phyloP scores from a whole-genome alignment of 2,329 filamentous ascomycete species.

The Aulographum hederae region DNA sequence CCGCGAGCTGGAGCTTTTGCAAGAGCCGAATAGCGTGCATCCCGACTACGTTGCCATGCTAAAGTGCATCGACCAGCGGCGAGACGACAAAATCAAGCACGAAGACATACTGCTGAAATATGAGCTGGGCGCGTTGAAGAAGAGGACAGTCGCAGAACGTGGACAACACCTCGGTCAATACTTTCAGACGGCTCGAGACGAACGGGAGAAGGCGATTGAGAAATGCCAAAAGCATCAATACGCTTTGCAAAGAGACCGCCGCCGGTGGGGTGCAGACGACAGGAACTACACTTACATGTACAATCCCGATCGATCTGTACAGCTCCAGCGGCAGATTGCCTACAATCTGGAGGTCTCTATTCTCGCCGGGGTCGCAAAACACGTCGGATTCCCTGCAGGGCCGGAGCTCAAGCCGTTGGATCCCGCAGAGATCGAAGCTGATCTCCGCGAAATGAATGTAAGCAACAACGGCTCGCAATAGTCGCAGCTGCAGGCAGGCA shows the following conservation, averaged over 20 bases:
- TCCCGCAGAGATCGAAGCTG: slow-evolving; percentile 59
- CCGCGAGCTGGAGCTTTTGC: slow-evolving; percentile 41
- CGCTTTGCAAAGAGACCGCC: slow-evolving; percentile 75
- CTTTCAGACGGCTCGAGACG: slow-evolving; percentile 69
- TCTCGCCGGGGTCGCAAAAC: slow-evolving; percentile 77
- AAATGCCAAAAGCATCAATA: slow-evolving; percentile 80
- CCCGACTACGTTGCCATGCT: slow-evolving; percentile 85
- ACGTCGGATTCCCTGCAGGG: slow-evolving; percentile 91
- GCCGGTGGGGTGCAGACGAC: slow-evolving; percentile 58
- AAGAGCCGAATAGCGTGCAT: slow-evolving; percentile 47
- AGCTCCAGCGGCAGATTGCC: slow-evolving; percentile 67
- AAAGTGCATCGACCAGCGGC: slow-evolving; percentile 64
- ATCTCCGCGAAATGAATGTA: slow-evolving; percentile 80
- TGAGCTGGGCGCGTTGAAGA: slow-evolving; percentile 54
- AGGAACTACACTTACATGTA: slow-evolving; percentile 71
- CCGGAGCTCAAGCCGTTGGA: slow-evolving; percentile 62
- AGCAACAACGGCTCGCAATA: slow-evolving; percentile 14
- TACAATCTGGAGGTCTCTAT: slow-evolving; percentile 94
- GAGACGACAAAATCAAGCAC: slow-evolving; percentile 61
- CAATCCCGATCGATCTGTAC: slow-evolving; percentile 56
- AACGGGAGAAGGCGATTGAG: slow-evolving; percentile 63
- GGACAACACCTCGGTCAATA: slow-evolving; percentile 81
- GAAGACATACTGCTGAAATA: slow-evolving; percentile 58
- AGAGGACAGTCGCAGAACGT: slow-evolving; percentile 60
- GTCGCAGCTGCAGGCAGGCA: too few relatives aligned